These are phyloP conservation scores for Metarhizium guizhouense DNA, from an alignment of 2,329 filamentous ascomycete genomes.

Conservation along the genomic window DNA sequence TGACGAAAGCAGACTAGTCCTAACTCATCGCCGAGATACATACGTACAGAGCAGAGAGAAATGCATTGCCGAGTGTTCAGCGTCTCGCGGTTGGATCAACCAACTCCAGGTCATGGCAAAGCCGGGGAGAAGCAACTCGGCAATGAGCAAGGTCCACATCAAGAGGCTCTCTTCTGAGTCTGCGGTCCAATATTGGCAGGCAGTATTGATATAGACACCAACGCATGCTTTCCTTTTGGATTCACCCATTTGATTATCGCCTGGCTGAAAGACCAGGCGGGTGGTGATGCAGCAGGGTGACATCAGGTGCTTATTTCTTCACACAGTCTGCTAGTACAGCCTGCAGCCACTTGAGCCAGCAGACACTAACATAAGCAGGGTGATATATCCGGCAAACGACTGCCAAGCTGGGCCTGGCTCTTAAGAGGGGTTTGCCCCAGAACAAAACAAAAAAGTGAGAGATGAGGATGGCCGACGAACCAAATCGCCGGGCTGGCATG, in stretches of 20 bases:
- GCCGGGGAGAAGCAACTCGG: neutral
- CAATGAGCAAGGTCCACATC: neutral
- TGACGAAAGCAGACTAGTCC: neutral
- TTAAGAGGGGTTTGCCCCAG: neutral
- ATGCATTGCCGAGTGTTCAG: neutral
- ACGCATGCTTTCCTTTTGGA: neutral
- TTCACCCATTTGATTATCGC: neutral
- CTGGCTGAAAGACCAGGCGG: neutral
- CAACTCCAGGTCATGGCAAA: too few relatives aligned
- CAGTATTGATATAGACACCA: neutral
- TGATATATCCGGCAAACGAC: neutral
- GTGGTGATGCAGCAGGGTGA: neutral
- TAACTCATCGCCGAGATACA: neutral
- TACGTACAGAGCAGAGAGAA: neutral
- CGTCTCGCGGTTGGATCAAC: neutral
- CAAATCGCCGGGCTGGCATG: conserved; percentile 13
- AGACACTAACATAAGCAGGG: conserved; percentile 1
- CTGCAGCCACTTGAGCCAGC: neutral
- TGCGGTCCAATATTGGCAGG: neutral
- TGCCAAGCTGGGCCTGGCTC: neutral
- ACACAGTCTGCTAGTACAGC: neutral
- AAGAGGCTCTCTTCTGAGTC: neutral
- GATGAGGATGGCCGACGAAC: conserved; percentile 7
- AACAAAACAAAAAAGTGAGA: conserved; percentile 9
- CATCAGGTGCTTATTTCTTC: neutral